Evolutionary conservation across 78 protist genomes (phyloP).

Genomic region (Dictyostelium capitatum): DNA sequence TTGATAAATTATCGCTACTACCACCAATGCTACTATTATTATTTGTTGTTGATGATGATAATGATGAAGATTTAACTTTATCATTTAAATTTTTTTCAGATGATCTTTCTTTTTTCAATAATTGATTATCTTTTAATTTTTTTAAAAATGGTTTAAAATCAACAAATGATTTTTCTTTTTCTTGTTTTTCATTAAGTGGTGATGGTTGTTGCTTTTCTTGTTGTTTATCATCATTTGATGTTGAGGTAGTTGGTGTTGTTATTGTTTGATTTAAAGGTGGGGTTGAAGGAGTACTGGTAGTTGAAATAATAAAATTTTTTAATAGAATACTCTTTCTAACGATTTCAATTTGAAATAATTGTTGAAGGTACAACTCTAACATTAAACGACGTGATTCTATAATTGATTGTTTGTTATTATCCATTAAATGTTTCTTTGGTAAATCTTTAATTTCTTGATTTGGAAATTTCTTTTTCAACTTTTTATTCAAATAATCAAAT

Average conservation of each 20-base stretch:
- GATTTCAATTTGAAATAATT: conserved; percentile 48
- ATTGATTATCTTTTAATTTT: conserved; percentile 1
- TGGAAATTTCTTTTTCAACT: conserved; percentile 57
- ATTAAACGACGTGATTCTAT: conserved; percentile 69
- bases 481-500: conserved; percentile 51
- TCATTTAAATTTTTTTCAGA: conserved; percentile 5
- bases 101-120: background rate
- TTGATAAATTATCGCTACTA: no score
- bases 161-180: no score
- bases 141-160: conserved; percentile 12
- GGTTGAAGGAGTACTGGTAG: background rate
- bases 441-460: conserved; percentile 41
- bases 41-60: no score
- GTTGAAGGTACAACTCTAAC: conserved; percentile 55
- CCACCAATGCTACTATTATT: no score
- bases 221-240: background rate
- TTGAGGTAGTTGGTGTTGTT: no score
- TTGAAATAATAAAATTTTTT: conserved; percentile 16
- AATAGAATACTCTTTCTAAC: background rate
- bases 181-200: no score
- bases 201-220: background rate
- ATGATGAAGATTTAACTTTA: background rate
- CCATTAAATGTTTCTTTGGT: conserved; percentile 72
- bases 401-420: conserved; percentile 22
- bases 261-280: no score